Base-by-base conservation (phyloP, 2,329 filamentous ascomycete genomes). In the Colletotrichum filicis region DNA sequence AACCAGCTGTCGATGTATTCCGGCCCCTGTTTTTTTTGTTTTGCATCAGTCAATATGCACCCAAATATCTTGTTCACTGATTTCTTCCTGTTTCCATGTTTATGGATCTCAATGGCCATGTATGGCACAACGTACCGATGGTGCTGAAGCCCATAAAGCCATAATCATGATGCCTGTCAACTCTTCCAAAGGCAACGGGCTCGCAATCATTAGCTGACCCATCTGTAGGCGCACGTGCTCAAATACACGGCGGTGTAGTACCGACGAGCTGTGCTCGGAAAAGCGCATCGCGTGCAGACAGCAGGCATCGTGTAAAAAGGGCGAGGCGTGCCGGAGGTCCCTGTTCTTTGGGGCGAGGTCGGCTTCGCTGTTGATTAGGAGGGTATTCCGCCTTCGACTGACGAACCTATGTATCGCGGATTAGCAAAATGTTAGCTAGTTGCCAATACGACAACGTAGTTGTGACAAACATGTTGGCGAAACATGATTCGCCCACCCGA, bases 1-100 rank as follows among this genome's bases (percentile, higher is more conserved):
- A 85, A 75, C 83, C 83, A 85, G 61, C 83, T 85, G 58, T 85
- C 83, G 26, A 85, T 79, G 57, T 85, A 85, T 58, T 85, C 83
- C 1, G 77, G 74, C 9, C 67, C 68, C 71, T 73, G 56, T 9
- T 49, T 16, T 49, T 16, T 28, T 11, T n/a, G 11, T 9, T 11
- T 12, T n/a, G 32, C 6, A n/a, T 55, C 9, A 59, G 67, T 42
- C 49, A 32, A 16, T 35, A 11, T 26, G 22, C 6, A 12, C 3
- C 56, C 1, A 30, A 5, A 8, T 8, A 32, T 14, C 12, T 12
- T 32, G 30, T 42, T 19, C 5, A 37, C 4, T 35, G 9, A 7
- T 53, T n/a, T 19, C 11, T 32, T 12, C 42, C 42, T n/a, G 19
- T 37, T 19, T 6, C 49, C 22, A 35, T 2, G 24, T 12, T 55